phyloP scores from a whole-genome alignment of 805 yeast species.

The Huiozyma naganishii region DNA sequence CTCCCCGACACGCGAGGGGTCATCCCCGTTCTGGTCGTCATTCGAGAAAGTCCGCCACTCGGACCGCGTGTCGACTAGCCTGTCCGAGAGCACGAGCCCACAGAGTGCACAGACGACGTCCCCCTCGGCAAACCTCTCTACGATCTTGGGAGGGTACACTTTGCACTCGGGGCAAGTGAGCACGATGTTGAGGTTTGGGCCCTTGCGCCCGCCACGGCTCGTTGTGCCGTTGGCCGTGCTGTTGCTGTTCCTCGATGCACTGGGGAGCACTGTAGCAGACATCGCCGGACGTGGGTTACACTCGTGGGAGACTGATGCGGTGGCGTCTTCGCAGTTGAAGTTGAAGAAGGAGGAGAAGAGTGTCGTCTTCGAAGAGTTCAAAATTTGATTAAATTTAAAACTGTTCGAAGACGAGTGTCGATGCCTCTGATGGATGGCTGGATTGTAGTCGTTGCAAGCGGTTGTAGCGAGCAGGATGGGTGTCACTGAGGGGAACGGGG shows the following conservation, averaged over 20 bases:
- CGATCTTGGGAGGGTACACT: conserved; percentile 88
- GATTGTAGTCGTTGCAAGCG: no score
- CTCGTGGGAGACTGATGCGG: background rate
- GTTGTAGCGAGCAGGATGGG: no score
- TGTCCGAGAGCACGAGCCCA: conserved; percentile 85
- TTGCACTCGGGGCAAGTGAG: conserved; percentile 94
- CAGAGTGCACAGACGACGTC: conserved; percentile 98
- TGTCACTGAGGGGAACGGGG: no score
- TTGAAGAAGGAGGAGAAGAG: background rate
- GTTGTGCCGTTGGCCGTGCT: background rate
- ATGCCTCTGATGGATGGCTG: no score
- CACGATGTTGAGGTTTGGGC: conserved; percentile 80
- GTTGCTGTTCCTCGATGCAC: background rate
- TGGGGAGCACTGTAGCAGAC: conserved; percentile 1
- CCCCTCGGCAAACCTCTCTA: conserved; percentile 93
- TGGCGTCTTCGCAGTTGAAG: background rate
- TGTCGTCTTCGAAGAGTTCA: no score
- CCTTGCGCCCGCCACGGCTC: conserved; percentile 28
- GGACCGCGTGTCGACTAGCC: conserved; percentile 87
- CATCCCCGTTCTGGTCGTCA: conserved; percentile 96
- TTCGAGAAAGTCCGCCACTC: conserved; percentile 98
- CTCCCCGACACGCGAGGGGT: conserved; percentile 98
- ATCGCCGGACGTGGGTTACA: conserved; percentile 1
- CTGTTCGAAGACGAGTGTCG: no score
- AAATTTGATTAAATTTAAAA: no score